Evolutionary conservation across 768 basidiomycete genomes (phyloP).

Genomic region (Pulveroboletus ravenelii): DNA sequence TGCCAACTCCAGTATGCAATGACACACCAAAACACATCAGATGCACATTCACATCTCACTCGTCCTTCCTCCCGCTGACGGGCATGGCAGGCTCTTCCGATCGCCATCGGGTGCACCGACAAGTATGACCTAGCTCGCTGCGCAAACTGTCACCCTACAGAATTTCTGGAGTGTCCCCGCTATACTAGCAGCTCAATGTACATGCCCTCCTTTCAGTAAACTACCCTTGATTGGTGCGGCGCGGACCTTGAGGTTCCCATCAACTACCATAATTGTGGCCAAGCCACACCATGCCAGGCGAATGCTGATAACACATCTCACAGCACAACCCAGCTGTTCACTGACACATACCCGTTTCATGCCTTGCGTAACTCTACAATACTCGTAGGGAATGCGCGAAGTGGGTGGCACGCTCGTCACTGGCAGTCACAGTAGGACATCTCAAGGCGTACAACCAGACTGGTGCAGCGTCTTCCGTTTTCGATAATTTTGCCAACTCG

Average conservation of each 20-base stretch:
- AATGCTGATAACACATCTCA: constrained; percentile 40
- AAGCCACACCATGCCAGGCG: constrained; percentile 34
- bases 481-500: constrained; percentile 44
- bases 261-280: constrained; percentile 36
- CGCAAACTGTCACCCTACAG: constrained; percentile 6
- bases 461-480: constrained; percentile 45
- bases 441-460: constrained; percentile 44
- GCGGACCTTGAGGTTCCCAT: constrained; percentile 59
- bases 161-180: constrained; percentile 19
- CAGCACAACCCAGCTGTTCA: constrained; percentile 30
- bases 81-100: background rate
- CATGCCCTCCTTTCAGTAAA: background rate
- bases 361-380: background rate
- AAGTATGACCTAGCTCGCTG: constrained; percentile 7
- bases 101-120: background rate
- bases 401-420: constrained; percentile 45
- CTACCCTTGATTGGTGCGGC: too few species aligned
- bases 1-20: constrained; percentile 4
- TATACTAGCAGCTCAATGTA: constrained; percentile 9
- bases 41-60: background rate
- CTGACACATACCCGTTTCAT: constrained; percentile 36
- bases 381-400: constrained; percentile 45
- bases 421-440: constrained; percentile 49
- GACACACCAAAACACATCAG: background rate
- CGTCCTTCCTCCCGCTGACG: background rate